These are phyloP conservation scores for Ophiostoma sp. DNA, from an alignment of 2,329 filamentous ascomycete species.

Conservation along the genomic window DNA sequence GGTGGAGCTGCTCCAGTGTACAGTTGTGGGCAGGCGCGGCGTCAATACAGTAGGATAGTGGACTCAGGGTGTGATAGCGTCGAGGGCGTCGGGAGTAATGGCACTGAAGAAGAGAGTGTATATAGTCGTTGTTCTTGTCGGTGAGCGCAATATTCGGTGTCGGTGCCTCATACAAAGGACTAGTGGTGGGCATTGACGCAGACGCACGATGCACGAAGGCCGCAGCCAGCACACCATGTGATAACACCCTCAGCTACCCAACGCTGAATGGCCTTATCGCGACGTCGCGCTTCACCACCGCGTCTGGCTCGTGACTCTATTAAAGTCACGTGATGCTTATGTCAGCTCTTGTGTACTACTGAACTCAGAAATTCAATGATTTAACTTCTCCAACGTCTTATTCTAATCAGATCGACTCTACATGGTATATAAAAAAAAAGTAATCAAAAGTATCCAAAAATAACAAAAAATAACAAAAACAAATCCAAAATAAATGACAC, in stretches of 20 bases:
- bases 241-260: constrained; percentile 7
- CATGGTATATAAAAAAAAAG: not conserved
- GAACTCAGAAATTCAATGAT: no score
- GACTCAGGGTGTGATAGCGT: not conserved
- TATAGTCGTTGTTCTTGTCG: not conserved
- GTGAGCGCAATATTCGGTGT: not conserved
- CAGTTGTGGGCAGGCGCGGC: not conserved
- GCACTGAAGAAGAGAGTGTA: not conserved
- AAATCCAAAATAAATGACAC: not conserved
- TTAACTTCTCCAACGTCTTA: not conserved
- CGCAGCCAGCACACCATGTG: constrained; percentile 14
- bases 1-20: not conserved
- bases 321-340: not conserved
- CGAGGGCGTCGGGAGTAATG: not conserved
- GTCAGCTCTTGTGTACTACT: no score
- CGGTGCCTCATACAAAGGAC: not conserved
- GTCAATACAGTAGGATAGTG: not conserved
- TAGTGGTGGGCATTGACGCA: constrained; percentile 13
- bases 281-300: constrained; percentile 9
- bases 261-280: constrained; percentile 21
- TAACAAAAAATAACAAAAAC: not conserved
- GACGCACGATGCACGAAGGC: not conserved
- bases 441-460: not conserved
- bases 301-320: constrained; percentile 4
- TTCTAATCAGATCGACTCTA: not conserved